Evolutionary conservation across 1,139 yeast species (phyloP).

Genomic region (Pichia norvegensis): DNA sequence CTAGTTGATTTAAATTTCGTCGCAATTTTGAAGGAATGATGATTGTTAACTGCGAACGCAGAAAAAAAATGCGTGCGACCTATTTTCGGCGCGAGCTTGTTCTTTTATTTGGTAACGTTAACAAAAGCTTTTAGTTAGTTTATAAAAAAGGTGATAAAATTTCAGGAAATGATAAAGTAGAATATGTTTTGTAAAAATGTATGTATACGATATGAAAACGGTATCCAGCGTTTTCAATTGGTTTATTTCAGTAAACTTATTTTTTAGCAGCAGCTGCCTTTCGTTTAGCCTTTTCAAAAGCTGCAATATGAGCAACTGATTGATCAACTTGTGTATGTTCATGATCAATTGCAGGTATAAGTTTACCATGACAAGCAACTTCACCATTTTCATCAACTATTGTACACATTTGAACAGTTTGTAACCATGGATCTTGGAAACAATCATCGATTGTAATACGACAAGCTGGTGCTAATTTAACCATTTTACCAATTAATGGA

Average conservation of each 20-base stretch:
- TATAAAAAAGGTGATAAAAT: background rate
- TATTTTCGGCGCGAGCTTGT: too few species aligned
- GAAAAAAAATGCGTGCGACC: too few species aligned
- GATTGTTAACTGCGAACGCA: too few species aligned
- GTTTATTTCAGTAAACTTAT: background rate
- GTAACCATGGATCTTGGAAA: conserved; percentile 72
- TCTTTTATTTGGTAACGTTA: background rate
- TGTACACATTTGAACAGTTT: conserved; percentile 57
- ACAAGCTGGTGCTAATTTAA: conserved; percentile 75
- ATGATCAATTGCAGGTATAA: conserved; percentile 40
- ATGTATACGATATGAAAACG: background rate
- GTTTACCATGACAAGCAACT: conserved; percentile 30
- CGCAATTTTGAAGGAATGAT: background rate
- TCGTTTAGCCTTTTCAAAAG: conserved; percentile 71
- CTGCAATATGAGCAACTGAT: conserved; percentile 91
- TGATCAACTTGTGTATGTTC: conserved; percentile 85
- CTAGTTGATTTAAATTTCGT: too few species aligned
- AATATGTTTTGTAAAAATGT: background rate
- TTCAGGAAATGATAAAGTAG: background rate
- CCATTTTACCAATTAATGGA: conserved; percentile 62
- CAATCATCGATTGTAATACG: conserved; percentile 81
- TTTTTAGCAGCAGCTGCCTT: conserved; percentile 23
- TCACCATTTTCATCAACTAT: conserved; percentile 36
- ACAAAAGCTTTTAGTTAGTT: background rate
- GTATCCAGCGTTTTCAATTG: conserved; percentile 2